Base-by-base conservation (phyloP, 495 filamentous ascomycete genomes). In the Penicillium robsamsonii region DNA sequence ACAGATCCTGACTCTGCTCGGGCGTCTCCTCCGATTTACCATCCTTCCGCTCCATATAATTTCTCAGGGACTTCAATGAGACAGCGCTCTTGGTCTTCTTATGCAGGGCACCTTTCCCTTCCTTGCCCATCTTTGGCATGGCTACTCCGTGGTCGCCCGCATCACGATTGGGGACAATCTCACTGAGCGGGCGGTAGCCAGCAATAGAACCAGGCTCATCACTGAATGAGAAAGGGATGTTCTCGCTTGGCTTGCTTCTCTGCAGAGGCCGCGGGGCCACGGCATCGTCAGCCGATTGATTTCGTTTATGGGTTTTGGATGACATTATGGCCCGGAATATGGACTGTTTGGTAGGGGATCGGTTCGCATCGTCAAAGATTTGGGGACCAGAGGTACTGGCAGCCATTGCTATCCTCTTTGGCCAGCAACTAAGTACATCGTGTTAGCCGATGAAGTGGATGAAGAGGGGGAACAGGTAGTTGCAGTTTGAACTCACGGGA, bases 71-170 rank as follows among this genome's bases (percentile, higher is more conserved):
- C 58, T 83, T 88, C 42, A 91, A 69, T 13, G 87, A 88, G 0
- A 88, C 79, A 18, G 83, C 81, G 56, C 85, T 86, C 60, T 87
- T 83, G 0, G 81, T 83, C 59, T 82, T 86, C 74, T 89, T 90
- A 58, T 83, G 76, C 41, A 81, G 47, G 35, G 68, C 53, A 40
- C 60, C 64, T 58, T 71, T 78, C 46, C 59, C 59, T 38, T 60
- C 60, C 56, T 70, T 72, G 44, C 55, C 64, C 8, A 60, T 57
- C 53, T 63, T 66, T 51, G 54, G 47, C 33, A 49, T 53, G 30
- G 63, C 52, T 47, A 50, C 51, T 40, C 64, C 58, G 41, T 52
- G 60, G 44, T 71, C 69, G 10, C 64, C 46, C 11, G 61, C 53
- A 55, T 74, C 75, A 20, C 70, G 70, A 55, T 79, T 79, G 29